Base-by-base conservation (phyloP, 306 rosid genomes). In the Medicago ruthenica region DNA sequence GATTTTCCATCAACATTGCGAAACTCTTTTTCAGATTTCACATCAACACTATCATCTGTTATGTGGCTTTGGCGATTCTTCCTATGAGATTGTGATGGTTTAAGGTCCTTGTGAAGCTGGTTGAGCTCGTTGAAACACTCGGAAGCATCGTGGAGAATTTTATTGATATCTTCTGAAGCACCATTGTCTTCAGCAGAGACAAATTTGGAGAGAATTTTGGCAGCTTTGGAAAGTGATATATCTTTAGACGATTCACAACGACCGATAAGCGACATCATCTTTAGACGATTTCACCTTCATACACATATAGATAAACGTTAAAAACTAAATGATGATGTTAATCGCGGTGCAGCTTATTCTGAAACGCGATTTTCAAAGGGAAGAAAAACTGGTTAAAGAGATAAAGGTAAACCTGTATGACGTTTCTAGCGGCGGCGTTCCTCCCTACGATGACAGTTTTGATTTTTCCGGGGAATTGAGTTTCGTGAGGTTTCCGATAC, bases 101-200 rank as follows among this genome's bases (percentile, higher is more conserved):
- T 54, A 14, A 74, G 67, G 42, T 71, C 85, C 83, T 78, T 85
- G 27, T 78, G 88, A 11, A 85, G 66, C 41, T 71, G 67, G 8
- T 85, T 42, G 36, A 85, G 79, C 67, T 82, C 84, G 0, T 54
- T 17, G 27, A 85, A 85, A 70, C 86, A 18, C 1, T 2, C 16
- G 22, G 80, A 85, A 22, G 88, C 74, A 9, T 71, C 42, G 39
- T 42, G 21, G 22, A 85, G 88, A 51, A 64, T 79, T 0, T 77
- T 74, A 71, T 48, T 59, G 39, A 75, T 22, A n/a, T 9, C 76
- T 2, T 71, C 51, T 42, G 84, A 75, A 71, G 86, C 84, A 59
- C 82, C 88, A n/a, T 79, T 85, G 14, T 85, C 1, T 24, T 24
- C 88, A 3, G 80, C 86, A 41, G 80, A 75, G 8, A 79, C 81